Conservation (phyloP, 306 rosid genomes). For the Acacia acuminata region DNA sequence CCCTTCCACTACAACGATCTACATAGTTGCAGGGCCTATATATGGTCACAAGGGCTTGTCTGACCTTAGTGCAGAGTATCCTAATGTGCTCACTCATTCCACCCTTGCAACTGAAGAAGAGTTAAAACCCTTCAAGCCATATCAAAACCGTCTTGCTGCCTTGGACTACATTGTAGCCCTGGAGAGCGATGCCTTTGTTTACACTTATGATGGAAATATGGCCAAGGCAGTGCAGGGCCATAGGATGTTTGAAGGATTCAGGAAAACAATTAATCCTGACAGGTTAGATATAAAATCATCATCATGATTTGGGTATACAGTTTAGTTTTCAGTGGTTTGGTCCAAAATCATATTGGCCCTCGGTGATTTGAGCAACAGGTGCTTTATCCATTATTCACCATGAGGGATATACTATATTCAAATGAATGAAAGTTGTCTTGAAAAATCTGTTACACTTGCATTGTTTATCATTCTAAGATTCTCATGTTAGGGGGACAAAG, state of each 20-base stretch:
- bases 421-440: neutral
- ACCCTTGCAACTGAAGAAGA: constrained; percentile 87
- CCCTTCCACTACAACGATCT: constrained; percentile 89
- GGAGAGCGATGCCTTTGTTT: constrained; percentile 92
- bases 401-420: neutral
- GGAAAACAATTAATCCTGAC: constrained; percentile 90
- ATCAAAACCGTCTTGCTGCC: constrained; percentile 94
- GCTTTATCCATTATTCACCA: neutral
- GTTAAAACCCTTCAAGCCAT: constrained; percentile 73
- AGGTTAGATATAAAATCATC: constrained; percentile 50
- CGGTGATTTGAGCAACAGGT: neutral
- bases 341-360: neutral
- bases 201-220: constrained; percentile 98
- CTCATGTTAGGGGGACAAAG: neutral
- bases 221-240: constrained; percentile 99
- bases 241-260: constrained; percentile 86
- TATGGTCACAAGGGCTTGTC: constrained; percentile 80
- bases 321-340: neutral
- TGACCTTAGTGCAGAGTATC: constrained; percentile 66
- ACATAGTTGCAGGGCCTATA: constrained; percentile 96
- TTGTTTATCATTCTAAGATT: neutral
- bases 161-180: constrained; percentile 88
- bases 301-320: neutral
- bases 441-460: neutral
- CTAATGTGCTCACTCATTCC: constrained; percentile 77